These are phyloP conservation scores for Didymella pomorum DNA, from an alignment of 2,329 filamentous ascomycete species.

Conservation along the genomic window DNA sequence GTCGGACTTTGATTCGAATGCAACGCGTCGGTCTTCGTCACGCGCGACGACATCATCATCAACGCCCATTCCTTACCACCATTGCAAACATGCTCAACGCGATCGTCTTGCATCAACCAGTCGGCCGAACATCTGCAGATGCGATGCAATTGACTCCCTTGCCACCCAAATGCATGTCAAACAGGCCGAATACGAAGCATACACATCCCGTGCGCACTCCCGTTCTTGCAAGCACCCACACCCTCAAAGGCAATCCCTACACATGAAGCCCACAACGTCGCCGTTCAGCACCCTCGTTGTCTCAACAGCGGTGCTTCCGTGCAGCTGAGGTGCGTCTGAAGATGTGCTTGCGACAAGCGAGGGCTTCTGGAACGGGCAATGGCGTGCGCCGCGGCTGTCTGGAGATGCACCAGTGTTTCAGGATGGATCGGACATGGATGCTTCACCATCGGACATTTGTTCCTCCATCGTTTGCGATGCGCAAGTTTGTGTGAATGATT, in stretches of 20 bases:
- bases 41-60: conserved; percentile 16
- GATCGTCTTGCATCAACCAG: conserved; percentile 3
- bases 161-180: conserved; percentile 1
- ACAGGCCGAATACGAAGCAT: not conserved
- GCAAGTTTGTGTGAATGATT: not conserved
- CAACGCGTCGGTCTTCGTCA: conserved; percentile 9
- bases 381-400: conserved; percentile 10
- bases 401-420: conserved; percentile 24
- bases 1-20: conserved; percentile 3
- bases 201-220: not conserved
- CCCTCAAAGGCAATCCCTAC: not conserved
- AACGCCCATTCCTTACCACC: conserved; percentile 21
- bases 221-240: not conserved
- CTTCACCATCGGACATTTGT: conserved; percentile 4
- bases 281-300: conserved; percentile 10
- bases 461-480: conserved; percentile 1
- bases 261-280: conserved; percentile 19
- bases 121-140: not conserved
- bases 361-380: conserved; percentile 17
- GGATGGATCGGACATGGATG: conserved; percentile 7
- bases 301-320: conserved; percentile 14
- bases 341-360: conserved; percentile 11
- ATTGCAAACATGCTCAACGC: conserved; percentile 4
- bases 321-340: conserved; percentile 14
- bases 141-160: conserved; percentile 1